Percentiles rank a stretch among this genome's conserved stretches.
Evolutionary conservation across 164 flowering plant species (phyloP).

Genomic region (Vitis labrusca): DNA sequence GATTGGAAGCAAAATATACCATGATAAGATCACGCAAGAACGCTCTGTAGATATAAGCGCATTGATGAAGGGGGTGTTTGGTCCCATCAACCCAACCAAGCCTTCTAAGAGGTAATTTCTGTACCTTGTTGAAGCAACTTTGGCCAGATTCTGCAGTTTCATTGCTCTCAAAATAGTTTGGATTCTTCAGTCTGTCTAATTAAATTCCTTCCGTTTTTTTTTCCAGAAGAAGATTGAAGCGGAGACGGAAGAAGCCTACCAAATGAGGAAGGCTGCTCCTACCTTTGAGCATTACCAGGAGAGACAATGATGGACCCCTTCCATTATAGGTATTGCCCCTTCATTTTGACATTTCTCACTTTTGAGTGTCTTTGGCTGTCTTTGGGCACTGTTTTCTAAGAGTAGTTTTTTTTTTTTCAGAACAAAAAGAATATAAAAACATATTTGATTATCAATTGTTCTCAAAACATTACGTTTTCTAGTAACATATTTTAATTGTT

Average conservation of each 20-base stretch:
- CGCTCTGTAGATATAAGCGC: constrained; percentile 65
- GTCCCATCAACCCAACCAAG: constrained; percentile 24
- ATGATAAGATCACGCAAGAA: constrained; percentile 69
- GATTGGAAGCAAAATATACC: constrained; percentile 93
- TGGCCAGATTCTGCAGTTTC: not conserved
- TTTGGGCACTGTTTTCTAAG: not conserved
- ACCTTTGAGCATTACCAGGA: not conserved
- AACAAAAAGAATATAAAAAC: too few species aligned
- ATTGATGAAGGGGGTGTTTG: constrained; percentile 73
- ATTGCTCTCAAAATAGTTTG: not conserved
- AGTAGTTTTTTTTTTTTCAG: not conserved
- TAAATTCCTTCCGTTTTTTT: not conserved
- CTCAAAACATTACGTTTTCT: too few species aligned
- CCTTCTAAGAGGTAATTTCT: constrained; percentile 50
- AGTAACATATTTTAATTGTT: too few species aligned
- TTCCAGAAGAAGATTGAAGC: constrained; percentile 31
- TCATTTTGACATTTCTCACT: not conserved
- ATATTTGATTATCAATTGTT: too few species aligned
- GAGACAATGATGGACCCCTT: not conserved
- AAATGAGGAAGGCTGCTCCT: not conserved
- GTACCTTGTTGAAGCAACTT: not conserved
- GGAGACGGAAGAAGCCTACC: constrained; percentile 24
- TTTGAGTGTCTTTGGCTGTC: not conserved
- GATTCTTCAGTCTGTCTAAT: not conserved
- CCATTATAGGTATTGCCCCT: constrained; percentile 1